Evolutionary conservation across 2,329 filamentous ascomycete genomes (phyloP).

Genomic region (Cordyceps fumosorosea): DNA sequence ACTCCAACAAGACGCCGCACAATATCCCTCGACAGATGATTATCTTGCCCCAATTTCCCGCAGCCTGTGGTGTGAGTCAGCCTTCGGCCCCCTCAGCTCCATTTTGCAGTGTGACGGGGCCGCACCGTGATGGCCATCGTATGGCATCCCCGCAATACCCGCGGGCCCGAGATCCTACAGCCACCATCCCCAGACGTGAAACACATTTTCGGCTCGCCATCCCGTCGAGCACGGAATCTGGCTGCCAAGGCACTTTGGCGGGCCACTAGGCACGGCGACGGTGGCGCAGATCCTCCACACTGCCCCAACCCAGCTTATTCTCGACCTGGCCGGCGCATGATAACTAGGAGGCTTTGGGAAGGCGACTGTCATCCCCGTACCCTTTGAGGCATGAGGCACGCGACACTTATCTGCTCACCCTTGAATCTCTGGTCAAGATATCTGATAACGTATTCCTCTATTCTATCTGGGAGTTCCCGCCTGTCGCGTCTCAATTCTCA

Average conservation of each 20-base stretch:
- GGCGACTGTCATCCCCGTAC: neutral
- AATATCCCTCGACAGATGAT: neutral
- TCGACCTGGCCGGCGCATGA: neutral
- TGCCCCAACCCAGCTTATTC: neutral
- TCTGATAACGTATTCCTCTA: too few relatives aligned
- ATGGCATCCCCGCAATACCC: neutral
- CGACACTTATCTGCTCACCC: neutral
- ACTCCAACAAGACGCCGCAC: neutral
- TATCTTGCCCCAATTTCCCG: neutral
- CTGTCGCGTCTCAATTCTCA: neutral
- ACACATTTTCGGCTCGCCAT: neutral
- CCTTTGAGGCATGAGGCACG: neutral
- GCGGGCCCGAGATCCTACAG: neutral
- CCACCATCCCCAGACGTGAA: neutral
- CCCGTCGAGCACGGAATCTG: neutral
- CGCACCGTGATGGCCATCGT: neutral
- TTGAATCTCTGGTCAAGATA: neutral
- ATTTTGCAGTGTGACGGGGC: neutral
- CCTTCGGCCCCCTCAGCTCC: neutral
- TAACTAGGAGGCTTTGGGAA: neutral
- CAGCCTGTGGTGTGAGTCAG: neutral
- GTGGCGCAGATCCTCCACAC: slow-evolving; percentile 1
- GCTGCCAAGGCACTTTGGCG: neutral
- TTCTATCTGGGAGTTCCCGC: neutral
- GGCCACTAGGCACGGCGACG: neutral